Evolutionary conservation across 2,329 filamentous ascomycete species (phyloP).

Genomic region (Ophiostoma himal-ulmi): DNA sequence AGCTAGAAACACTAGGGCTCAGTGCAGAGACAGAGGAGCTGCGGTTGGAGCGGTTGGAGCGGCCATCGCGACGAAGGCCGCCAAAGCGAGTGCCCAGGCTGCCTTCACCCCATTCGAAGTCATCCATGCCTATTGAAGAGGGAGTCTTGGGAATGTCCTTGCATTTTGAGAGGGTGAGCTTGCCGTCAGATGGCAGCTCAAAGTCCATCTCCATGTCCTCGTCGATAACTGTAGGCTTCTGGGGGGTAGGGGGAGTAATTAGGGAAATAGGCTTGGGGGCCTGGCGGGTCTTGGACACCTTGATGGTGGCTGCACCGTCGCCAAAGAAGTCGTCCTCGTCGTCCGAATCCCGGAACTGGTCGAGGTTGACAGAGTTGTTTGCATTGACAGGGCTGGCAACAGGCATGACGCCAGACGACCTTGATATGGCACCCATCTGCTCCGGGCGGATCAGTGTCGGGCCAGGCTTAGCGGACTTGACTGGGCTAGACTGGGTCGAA

Average conservation of each 20-base stretch:
- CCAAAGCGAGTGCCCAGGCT: constrained; percentile 87
- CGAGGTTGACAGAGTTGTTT: constrained; percentile 45
- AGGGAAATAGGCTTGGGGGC: constrained; percentile 47
- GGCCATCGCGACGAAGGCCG: constrained; percentile 73
- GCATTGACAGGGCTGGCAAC: not conserved
- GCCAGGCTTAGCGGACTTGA: constrained; percentile 27
- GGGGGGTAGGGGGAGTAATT: constrained; percentile 51
- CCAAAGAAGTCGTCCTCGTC: constrained; percentile 59
- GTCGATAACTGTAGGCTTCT: constrained; percentile 41
- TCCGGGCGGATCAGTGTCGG: constrained; percentile 32
- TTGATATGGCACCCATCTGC: constrained; percentile 34
- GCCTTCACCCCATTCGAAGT: constrained; percentile 90
- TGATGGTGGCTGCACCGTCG: constrained; percentile 61
- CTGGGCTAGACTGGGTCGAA: constrained; percentile 49
- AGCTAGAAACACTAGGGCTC: constrained; percentile 89
- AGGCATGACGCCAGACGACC: constrained; percentile 35
- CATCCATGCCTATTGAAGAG: constrained; percentile 55
- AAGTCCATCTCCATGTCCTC: constrained; percentile 70
- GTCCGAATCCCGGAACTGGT: constrained; percentile 57
- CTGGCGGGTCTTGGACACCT: constrained; percentile 55
- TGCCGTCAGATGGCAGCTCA: constrained; percentile 62
- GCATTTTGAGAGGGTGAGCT: constrained; percentile 57
- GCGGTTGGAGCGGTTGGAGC: constrained; percentile 61
- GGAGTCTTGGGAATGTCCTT: constrained; percentile 60
- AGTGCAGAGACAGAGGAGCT: constrained; percentile 84